Conservation (phyloP, 441 rosid genomes). For the Gossypium laxum region DNA sequence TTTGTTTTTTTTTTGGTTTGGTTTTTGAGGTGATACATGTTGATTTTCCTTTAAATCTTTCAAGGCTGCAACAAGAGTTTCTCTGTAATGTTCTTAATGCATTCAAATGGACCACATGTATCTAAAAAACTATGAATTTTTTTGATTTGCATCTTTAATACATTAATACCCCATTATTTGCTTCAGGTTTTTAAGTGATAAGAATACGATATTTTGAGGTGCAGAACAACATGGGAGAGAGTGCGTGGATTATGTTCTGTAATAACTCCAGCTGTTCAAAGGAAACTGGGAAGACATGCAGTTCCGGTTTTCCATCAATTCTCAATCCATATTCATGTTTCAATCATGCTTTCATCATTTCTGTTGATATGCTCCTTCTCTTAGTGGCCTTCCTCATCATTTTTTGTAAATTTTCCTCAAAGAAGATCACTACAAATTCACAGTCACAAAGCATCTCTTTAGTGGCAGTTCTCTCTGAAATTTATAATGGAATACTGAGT, state of each 20-base stretch:
- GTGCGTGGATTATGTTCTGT: slow-evolving; percentile 18
- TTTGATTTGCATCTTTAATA: not conserved
- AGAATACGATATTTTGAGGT: not conserved
- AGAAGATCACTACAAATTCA: not conserved
- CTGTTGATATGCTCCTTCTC: slow-evolving; percentile 24
- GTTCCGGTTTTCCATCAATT: slow-evolving; percentile 13
- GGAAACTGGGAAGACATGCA: slow-evolving; percentile 7
- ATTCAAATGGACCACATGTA: not conserved
- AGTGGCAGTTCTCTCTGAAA: slow-evolving; percentile 15
- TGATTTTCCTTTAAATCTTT: not conserved
- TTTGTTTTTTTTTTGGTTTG: not conserved
- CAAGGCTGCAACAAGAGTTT: no score
- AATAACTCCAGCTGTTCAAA: slow-evolving; percentile 10
- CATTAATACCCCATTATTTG: not conserved
- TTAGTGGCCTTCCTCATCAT: slow-evolving; percentile 11
- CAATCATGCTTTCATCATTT: slow-evolving; percentile 20
- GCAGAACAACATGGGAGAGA: slow-evolving; percentile 8
- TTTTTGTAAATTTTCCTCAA: slow-evolving; percentile 12
- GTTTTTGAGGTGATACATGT: not conserved
- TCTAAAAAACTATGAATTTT: not conserved
- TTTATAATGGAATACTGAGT: slow-evolving; percentile 26
- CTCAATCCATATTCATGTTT: slow-evolving; percentile 20
- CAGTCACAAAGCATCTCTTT: slow-evolving; percentile 2
- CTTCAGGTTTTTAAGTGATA: not conserved
- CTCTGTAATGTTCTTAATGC: not conserved